Conservation (phyloP, 352 stramenopile genomes). For the Hyaloperonospora brassicae region DNA sequence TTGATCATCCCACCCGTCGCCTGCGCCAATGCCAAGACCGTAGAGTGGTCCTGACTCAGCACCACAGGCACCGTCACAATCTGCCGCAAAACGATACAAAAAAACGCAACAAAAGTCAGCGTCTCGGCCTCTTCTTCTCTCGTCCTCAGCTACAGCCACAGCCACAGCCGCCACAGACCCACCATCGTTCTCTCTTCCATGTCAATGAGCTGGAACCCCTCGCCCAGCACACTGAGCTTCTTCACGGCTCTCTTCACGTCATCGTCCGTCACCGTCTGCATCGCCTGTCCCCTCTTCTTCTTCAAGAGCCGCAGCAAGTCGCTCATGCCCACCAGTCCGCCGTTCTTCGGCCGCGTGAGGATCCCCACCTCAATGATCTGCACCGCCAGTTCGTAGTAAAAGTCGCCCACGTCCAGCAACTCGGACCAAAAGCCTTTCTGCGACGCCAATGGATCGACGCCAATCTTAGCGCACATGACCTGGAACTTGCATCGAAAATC, state of each 20-base stretch:
- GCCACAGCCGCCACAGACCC: background rate
- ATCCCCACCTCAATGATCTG: slow-evolving; percentile 98
- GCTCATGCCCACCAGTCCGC: slow-evolving; percentile 72
- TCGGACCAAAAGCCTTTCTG: slow-evolving; percentile 98
- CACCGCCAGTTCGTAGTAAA: slow-evolving; percentile 99
- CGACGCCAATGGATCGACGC: slow-evolving; percentile 94
- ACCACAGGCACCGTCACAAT: slow-evolving; percentile 94
- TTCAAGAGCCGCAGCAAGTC: slow-evolving; percentile 64
- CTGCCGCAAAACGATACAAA: slow-evolving; percentile 19
- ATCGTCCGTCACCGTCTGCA: slow-evolving; percentile 84
- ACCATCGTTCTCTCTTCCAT: slow-evolving; percentile 88
- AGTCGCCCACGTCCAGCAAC: slow-evolving; percentile 96
- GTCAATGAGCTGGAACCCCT: slow-evolving; percentile 91
- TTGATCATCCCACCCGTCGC: slow-evolving; percentile 86
- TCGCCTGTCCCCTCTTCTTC: slow-evolving; percentile 52
- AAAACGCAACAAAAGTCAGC: background rate
- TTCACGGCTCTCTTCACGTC: slow-evolving; percentile 92
- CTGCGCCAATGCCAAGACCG: slow-evolving; percentile 86
- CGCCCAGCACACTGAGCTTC: slow-evolving; percentile 91
- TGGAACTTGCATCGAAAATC: slow-evolving; percentile 92
- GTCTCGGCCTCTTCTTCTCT: background rate
- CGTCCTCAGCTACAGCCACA: background rate
- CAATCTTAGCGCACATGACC: slow-evolving; percentile 93
- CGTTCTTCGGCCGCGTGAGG: slow-evolving; percentile 85
- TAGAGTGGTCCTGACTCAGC: slow-evolving; percentile 91